These are phyloP conservation scores for Akanthomyces uredinophilus DNA, from an alignment of 2,329 filamentous ascomycete species.

Conservation along the genomic window DNA sequence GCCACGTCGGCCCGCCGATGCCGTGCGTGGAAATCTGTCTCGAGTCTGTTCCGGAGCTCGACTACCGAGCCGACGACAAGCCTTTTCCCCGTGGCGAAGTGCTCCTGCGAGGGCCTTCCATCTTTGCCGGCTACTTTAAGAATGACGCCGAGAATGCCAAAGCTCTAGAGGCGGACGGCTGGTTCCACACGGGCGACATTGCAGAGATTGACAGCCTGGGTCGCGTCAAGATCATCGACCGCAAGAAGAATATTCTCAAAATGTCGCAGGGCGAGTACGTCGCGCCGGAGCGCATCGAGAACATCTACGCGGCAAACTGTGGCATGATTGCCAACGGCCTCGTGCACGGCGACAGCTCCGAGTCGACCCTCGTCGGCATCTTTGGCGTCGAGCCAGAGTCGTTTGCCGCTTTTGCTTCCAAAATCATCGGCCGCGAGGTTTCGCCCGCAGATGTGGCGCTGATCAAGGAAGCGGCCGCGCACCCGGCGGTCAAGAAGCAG, in stretches of 20 bases:
- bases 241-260: slow-evolving; percentile 99
- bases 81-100: slow-evolving; percentile 88
- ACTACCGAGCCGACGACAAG: slow-evolving; percentile 83
- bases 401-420: slow-evolving; percentile 77
- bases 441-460: slow-evolving; percentile 58
- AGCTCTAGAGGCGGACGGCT: slow-evolving; percentile 78
- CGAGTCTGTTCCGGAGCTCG: slow-evolving; percentile 86
- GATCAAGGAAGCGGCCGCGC: slow-evolving; percentile 60
- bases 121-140: slow-evolving; percentile 86
- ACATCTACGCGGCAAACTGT: slow-evolving; percentile 80
- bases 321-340: slow-evolving; percentile 75
- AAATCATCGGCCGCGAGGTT: slow-evolving; percentile 66
- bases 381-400: slow-evolving; percentile 82
- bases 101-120: slow-evolving; percentile 70
- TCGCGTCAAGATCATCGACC: slow-evolving; percentile 89
- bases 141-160: slow-evolving; percentile 84
- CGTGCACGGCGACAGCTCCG: slow-evolving; percentile 82
- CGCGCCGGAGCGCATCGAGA: slow-evolving; percentile 94
- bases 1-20: slow-evolving; percentile 74
- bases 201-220: slow-evolving; percentile 78
- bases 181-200: slow-evolving; percentile 97
- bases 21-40: slow-evolving; percentile 70
- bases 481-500: slow-evolving; percentile 67
- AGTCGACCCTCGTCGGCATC: slow-evolving; percentile 77
- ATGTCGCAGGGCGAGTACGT: slow-evolving; percentile 97